A percentile compares a stretch with the other conserved stretches of the same genome.
phyloP scores from a whole-genome alignment of 73 alveolate genomes.

The Vitrella brassicaformis region DNA sequence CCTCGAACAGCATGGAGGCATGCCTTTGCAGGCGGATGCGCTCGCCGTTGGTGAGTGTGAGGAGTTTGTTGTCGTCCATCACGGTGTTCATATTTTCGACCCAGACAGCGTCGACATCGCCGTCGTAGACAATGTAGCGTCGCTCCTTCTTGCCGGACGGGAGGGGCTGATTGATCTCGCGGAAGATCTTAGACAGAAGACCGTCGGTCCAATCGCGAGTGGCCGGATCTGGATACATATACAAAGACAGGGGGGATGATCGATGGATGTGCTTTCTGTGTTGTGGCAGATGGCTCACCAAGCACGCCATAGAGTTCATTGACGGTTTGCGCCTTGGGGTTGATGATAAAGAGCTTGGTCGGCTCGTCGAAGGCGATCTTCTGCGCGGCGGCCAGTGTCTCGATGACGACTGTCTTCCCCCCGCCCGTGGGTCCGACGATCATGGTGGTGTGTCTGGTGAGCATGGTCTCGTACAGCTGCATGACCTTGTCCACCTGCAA shows the following conservation, averaged over 20 bases:
- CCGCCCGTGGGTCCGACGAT: slow-evolving; percentile 97
- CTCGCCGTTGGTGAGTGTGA: slow-evolving; percentile 95
- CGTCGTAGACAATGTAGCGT: slow-evolving; percentile 94
- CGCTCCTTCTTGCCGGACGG: slow-evolving; percentile 49
- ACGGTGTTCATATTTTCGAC: slow-evolving; percentile 99
- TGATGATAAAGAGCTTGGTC: slow-evolving; percentile 48
- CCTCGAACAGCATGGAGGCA: slow-evolving; percentile 73
- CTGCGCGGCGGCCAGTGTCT: slow-evolving; percentile 65
- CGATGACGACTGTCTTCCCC: slow-evolving; percentile 88
- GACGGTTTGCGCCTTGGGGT: slow-evolving; percentile 76
- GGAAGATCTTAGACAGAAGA: slow-evolving; percentile 60
- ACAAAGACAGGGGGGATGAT: slow-evolving; percentile 3
- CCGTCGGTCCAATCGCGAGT: slow-evolving; percentile 96
- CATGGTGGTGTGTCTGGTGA: slow-evolving; percentile 91
- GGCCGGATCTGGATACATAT: slow-evolving; percentile 56
- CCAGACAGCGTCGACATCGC: slow-evolving; percentile 99
- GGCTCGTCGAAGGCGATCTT: slow-evolving; percentile 48
- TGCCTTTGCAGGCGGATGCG: slow-evolving; percentile 87
- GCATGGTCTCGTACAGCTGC: slow-evolving; percentile 97
- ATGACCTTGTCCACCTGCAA: slow-evolving; percentile 83
- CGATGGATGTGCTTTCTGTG: no score
- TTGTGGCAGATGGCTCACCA: neutral
- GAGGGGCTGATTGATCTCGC: slow-evolving; percentile 56
- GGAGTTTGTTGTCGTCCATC: slow-evolving; percentile 93
- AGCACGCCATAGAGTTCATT: slow-evolving; percentile 53